A percentile compares a stretch with the other conserved stretches of the same genome.
Conservation (phyloP, 139 green algal genomes). For the Coelastrella sp. region DNA sequence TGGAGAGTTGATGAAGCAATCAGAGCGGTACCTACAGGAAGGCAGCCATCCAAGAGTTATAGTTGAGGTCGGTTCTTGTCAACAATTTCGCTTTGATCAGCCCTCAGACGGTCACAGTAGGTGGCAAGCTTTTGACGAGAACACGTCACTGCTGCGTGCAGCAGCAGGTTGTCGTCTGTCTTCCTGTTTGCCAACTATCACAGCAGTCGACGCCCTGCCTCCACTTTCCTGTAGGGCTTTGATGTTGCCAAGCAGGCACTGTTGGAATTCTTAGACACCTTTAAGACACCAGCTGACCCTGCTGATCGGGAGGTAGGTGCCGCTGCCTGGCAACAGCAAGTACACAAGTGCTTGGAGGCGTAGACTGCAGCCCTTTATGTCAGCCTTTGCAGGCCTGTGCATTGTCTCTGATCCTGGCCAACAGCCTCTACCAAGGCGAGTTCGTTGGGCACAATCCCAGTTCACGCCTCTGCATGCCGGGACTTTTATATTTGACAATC, state of each 20-base stretch:
- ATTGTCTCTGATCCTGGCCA: no score
- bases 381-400: no score
- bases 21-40: constrained; percentile 94
- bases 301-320: constrained; percentile 40
- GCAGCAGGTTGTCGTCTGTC: no score
- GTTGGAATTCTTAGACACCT: constrained; percentile 92
- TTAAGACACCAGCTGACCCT: constrained; percentile 76
- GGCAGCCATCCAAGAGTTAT: constrained; percentile 97
- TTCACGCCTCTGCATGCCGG: no score
- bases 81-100: no score
- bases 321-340: background rate
- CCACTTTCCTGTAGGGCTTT: constrained; percentile 69
- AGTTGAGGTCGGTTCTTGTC: constrained; percentile 84
- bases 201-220: background rate
- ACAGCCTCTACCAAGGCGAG: no score
- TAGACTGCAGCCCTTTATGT: no score
- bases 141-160: no score
- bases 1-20: constrained; percentile 98
- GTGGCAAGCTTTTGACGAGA: no score
- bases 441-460: no score
- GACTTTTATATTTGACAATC: no score
- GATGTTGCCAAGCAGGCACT: constrained; percentile 90
- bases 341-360: background rate
- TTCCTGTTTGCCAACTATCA: background rate
- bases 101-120: no score